Base-by-base conservation (phyloP, 2,329 filamentous ascomycete genomes). In the Xylaria sp. region DNA sequence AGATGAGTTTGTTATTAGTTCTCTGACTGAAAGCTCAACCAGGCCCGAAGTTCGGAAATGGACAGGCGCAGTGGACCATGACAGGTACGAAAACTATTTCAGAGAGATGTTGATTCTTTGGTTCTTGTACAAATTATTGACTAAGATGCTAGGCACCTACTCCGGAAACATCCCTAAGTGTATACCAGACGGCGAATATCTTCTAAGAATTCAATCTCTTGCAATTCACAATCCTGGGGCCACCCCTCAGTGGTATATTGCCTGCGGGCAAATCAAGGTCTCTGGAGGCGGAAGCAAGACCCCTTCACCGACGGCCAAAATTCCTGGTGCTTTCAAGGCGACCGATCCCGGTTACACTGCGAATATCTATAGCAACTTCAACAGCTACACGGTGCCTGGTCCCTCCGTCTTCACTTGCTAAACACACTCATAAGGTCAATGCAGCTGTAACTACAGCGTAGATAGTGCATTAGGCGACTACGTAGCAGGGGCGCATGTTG, bases 201-300 rank as follows among this genome's bases (percentile, higher is more conserved):
- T 89, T 67, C 79, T 89, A 39, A 81, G 87, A 39, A 86, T 88
- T 72, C 87, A 90, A 78, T 82, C 86, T 64, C 84, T 90, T 57
- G 88, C 86, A 32, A 86, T 90, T 56, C 88, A 91, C 80, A 83
- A 85, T 69, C 83, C 81, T 3, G 83, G 82, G 20, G 75, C 76
- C 36, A 80, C 79, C 56, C 81, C 82, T n/a, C 80, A 82, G 75
- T 83, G 85, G 71, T 84, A 85, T 68, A 74, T 82, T 50, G 78
- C 77, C 70, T 86, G 83, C 67, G 83, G 81, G 1, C 83, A 85
- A 69, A 73, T 85, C 71, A 81, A 79, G 28, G 79, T 85, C 36
- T 78, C 77, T 1, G 83, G 82, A 28, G 82, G 82, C 32, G 78
- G 78, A 15, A 79, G 72, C 72, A 72, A 71, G 32, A 76, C 71